Conservation (phyloP, 371 early-diverging fungal genomes). For the Lichtheimia hyalospora region DNA sequence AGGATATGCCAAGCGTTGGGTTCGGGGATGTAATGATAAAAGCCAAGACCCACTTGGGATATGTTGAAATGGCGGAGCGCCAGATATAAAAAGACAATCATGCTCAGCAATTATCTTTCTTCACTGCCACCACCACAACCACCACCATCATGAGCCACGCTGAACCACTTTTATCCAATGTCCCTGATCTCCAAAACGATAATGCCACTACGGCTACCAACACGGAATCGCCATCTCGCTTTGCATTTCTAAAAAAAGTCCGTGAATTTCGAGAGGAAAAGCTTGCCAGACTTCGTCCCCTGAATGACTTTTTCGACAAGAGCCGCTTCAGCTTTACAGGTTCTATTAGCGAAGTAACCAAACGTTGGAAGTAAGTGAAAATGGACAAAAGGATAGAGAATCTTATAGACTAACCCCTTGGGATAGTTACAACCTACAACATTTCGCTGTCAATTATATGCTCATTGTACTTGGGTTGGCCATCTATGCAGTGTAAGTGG, state of each 20-base stretch:
- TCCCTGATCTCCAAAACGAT: too few species aligned
- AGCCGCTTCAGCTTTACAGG: slow-evolving; percentile 56
- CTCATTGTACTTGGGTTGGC: slow-evolving; percentile 55
- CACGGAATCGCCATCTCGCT: slow-evolving; percentile 33
- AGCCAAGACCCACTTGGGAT: too few species aligned
- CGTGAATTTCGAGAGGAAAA: slow-evolving; percentile 40
- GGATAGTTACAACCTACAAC: slow-evolving; percentile 58
- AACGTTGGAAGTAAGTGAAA: slow-evolving; percentile 56
- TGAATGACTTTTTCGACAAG: slow-evolving; percentile 64
- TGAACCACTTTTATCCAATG: slow-evolving; percentile 4
- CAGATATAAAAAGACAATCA: too few species aligned
- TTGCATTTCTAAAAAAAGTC: slow-evolving; percentile 36
- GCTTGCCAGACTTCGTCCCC: slow-evolving; percentile 48
- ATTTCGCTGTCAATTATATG: slow-evolving; percentile 68
- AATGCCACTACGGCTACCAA: too few species aligned
- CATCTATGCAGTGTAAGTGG: slow-evolving; percentile 64
- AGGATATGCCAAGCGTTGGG: too few species aligned
- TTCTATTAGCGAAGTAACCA: slow-evolving; percentile 39
- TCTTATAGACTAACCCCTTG: background rate
- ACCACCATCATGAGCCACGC: background rate
- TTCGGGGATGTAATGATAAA: too few species aligned
- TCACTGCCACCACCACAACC: too few species aligned
- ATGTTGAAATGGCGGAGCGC: too few species aligned
- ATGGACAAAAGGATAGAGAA: too few species aligned
- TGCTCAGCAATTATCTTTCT: too few species aligned